Evolutionary conservation across 495 filamentous ascomycete species (phyloP).

Genomic region (Cladorrhinum samala): DNA sequence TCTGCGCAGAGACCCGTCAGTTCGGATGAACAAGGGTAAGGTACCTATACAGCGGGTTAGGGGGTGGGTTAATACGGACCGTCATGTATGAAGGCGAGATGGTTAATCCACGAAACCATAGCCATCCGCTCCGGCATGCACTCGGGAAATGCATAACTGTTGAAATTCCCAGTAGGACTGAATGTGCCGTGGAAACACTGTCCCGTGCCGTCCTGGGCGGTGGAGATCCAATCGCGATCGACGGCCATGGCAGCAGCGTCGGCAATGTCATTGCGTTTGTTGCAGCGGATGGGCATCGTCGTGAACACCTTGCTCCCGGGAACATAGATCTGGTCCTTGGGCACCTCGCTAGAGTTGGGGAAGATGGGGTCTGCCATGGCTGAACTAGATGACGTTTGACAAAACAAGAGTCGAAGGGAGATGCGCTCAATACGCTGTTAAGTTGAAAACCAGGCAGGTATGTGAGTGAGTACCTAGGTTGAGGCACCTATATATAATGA

Average conservation of each 20-base stretch:
- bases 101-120: background rate
- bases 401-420: no score
- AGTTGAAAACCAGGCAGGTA: no score
- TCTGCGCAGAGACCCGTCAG: background rate
- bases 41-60: background rate
- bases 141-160: background rate
- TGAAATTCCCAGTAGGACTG: background rate
- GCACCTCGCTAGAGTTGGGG: background rate
- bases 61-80: background rate
- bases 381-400: no score
- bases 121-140: background rate
- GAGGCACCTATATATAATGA: no score
- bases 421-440: no score
- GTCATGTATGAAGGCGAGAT: background rate
- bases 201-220: background rate
- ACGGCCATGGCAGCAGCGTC: background rate
- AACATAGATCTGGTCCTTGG: background rate
- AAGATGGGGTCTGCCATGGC: background rate
- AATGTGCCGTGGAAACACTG: background rate
- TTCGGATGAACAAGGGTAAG: background rate
- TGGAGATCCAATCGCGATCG: background rate
- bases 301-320: background rate
- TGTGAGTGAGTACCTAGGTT: no score
- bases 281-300: background rate
- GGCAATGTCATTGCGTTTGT: background rate